Evolutionary conservation across 2,329 filamentous ascomycete genomes (phyloP), one percentile per base, ranked within the genome.

Genomic region (Aspergillus awamori): DNA sequence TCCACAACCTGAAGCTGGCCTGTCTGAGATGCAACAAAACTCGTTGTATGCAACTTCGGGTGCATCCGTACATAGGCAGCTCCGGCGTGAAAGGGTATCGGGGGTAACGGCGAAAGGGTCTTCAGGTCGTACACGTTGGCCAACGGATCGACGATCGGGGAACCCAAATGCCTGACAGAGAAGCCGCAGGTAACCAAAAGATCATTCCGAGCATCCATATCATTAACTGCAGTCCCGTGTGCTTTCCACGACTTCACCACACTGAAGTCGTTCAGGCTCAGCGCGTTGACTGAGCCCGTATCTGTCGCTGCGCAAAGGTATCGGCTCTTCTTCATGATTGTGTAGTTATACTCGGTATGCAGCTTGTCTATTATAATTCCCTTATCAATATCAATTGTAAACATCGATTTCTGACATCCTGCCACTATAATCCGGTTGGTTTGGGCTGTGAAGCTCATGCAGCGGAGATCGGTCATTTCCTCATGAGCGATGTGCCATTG

Each of bases 31-130:
- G 93, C 89, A 53, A 99, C 92, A 63, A 99, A 93, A 70, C 92
- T 94, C 0, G 96, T 98, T 0, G 95, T 97, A 20, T 93, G 89
- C 86, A 99, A 91, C 69, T 93, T 89, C 1, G 96, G 95, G 75
- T 99, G 95, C 90, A 99, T 95, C 61, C 95, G 89, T 45, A 97
- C 93, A 79, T 93, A 96, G 38, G 95, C 94, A 39, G 94, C 95
- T 8, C 95, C 93, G 2, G 93, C 90, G 60, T 95, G 94, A 62
- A 89, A 99, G 0, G 95, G 92, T 45, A 99, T 94, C 0, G 95
- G 95, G 4, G 92, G 90, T 73, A 97, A 86, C 22, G 93, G 92
- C 17, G 87, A 86, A 80, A 97, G 86, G 49, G 92, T 95, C 78
- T 97, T 97, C 51, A 99, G 83, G 72, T 98, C 94, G 72, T 96